phyloP scores from a whole-genome alignment of 441 rosid species.

The Adansonia grandidieri region DNA sequence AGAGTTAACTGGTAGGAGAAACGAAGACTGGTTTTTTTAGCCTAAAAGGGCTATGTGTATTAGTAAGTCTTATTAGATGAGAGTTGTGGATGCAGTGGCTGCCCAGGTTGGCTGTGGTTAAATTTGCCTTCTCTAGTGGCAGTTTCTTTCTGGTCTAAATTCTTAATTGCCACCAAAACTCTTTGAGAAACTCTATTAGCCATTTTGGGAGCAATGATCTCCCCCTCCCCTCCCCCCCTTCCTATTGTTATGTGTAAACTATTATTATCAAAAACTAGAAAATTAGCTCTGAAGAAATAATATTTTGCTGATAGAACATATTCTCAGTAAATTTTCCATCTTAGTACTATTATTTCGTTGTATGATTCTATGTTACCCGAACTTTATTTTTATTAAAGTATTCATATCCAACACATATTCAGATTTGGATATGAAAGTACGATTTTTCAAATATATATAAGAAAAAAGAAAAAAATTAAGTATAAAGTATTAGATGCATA shows the following conservation, averaged over 20 bases:
- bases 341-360: neutral
- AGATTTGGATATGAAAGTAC: neutral
- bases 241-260: conserved; percentile 38
- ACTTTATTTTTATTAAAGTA: neutral
- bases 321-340: conserved; percentile 14
- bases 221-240: neutral
- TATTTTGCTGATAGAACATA: neutral
- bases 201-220: conserved; percentile 28
- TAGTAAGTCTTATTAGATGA: conserved; percentile 48
- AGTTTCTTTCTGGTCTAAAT: conserved; percentile 56
- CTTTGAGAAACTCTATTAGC: conserved; percentile 32
- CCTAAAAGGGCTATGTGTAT: conserved; percentile 47
- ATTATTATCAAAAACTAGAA: conserved; percentile 18
- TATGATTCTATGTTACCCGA: neutral
- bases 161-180: conserved; percentile 33
- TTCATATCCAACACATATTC: too few species aligned
- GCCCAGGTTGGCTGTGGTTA: conserved; percentile 96
- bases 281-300: neutral
- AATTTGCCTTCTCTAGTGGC: conserved; percentile 96
- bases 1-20: conserved; percentile 41
- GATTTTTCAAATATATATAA: too few species aligned
- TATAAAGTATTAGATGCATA: too few species aligned
- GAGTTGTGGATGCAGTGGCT: conserved; percentile 50
- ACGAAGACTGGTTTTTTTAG: conserved; percentile 33
- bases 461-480: too few species aligned